Base-by-base conservation (phyloP, 176 grass and related monocot genomes). In the Oryza glumipatula region DNA sequence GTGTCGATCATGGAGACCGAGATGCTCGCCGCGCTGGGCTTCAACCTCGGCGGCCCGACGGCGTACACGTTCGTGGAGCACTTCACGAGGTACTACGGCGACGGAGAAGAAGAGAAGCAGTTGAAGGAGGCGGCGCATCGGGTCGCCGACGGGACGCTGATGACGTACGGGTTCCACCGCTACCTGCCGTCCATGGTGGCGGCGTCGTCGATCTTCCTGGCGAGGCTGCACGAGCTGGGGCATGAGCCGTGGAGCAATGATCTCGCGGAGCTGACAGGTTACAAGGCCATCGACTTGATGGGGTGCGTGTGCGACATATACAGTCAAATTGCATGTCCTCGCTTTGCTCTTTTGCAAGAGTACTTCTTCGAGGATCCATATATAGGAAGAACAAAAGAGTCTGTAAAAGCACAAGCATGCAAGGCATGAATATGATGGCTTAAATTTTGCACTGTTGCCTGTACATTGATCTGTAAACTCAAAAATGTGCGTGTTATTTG, bases 1-100 rank as follows among this genome's bases (percentile, higher is more conserved):
- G 32, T 43, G 54, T 21, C 11, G 51, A 6, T 9, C 51, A 58
- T 75, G 88, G 82, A 85, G 77, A 19, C 2, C 17, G 12, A 3
- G 7, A 74, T 89, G 30, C 12, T 89, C 8, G 30, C 9, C 11
- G 65, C 51, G 41, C 88, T 89, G n/a, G 30, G 2, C 30, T 80
- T 71, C 88, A 43, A 72, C 4, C 77, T 89, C 43, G 14, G 82
- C 22, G 30, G 30, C 6, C 82, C 82, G 65, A 85, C 77, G 72
- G 77, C 77, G 28, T 32, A 76, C 77, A 81, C 82, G 32, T 89
- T 89, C 77, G 72, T 89, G 11, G 41, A 81, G 9, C 77, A 76
- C 72, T 85, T 85, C 83, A 81, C 72, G 22, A 74, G 78, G 19
- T 47, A 38, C 19, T 7, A 4, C 9, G 6, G 3, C 61, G 3